Evolutionary conservation across 208 protist species (phyloP).

Genomic region (Trypanosoma lewisi): DNA sequence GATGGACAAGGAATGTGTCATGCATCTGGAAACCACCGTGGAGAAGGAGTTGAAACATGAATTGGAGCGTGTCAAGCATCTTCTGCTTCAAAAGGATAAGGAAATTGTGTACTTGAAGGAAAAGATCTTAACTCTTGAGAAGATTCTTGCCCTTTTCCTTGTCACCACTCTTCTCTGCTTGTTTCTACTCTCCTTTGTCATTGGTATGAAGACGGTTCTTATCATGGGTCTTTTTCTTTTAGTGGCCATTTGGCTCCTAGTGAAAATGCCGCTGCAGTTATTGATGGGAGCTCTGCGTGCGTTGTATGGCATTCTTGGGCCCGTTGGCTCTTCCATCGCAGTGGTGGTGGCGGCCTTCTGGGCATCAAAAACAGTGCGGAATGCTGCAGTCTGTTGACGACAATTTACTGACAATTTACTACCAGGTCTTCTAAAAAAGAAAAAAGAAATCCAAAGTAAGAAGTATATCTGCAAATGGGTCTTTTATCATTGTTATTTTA

Average conservation of each 20-base stretch:
- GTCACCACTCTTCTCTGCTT: constrained; percentile 41
- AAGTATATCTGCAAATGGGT: background rate
- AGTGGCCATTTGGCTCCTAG: constrained; percentile 32
- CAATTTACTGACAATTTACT: background rate
- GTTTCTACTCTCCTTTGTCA: constrained; percentile 41
- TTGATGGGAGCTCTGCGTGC: constrained; percentile 45
- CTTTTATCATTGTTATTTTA: background rate
- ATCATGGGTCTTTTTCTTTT: constrained; percentile 32
- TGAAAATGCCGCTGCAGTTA: constrained; percentile 49
- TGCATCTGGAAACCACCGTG: constrained; percentile 13
- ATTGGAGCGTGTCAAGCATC: constrained; percentile 23
- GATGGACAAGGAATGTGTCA: background rate
- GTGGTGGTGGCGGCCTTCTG: constrained; percentile 35
- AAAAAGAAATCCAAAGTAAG: background rate
- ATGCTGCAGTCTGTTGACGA: constrained; percentile 19
- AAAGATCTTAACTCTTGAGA: constrained; percentile 62
- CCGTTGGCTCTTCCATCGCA: constrained; percentile 36
- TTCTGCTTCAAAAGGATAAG: constrained; percentile 47
- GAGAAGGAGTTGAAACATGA: constrained; percentile 44
- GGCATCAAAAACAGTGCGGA: constrained; percentile 12
- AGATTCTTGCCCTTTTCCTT: constrained; percentile 54
- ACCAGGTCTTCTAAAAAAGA: too few relatives aligned
- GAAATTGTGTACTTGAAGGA: constrained; percentile 64
- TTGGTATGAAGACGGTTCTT: constrained; percentile 66
- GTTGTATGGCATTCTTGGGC: constrained; percentile 64